Evolutionary conservation across 2,329 filamentous ascomycete species (phyloP), one percentile per base, ranked within the genome.

Genomic region (Cercospora sp.): DNA sequence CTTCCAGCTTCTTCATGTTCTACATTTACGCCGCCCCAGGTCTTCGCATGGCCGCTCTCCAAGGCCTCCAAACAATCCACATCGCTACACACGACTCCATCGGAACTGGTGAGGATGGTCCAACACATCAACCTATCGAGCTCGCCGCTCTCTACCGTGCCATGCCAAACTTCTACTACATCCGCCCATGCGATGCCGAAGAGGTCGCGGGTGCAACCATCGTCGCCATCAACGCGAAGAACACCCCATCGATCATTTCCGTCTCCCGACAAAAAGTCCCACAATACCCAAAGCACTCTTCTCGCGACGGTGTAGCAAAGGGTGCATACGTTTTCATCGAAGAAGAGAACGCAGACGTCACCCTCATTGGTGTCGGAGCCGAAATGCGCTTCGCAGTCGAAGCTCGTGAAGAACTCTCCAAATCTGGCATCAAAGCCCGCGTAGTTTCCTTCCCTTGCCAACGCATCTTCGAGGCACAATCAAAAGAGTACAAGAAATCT

Each of bases 371-470:
- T 3, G 81, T 83, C 1, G 84, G 84, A n/a, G 82, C 83, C 1
- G 84, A 86, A 67, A 78, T 86, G 42, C 78, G 75, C 31, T 83
- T 84, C 67, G 83, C 83, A 0, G 73, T 87, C 2, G 77, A 81
- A 23, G 79, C 81, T 1, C 79, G 79, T 5, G 75, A 80, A 31
- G 73, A 76, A 13, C 72, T 79, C 8, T 65, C 69, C 12, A 67
- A 76, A 79, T 60, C 79, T 77, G 75, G 75, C 13, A 76, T 85
- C 67, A 79, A 77, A 18, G 81, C 81, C 0, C 81, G 84, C 2
- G 79, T 86, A 1, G 77, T 86, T 61, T 82, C 79, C 65, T 85
- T 86, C 75, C 84, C 84, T 0, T 85, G 81, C 69, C 81, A 83
- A 73, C 77, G 82, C 0, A 71, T 86, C 16, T 86, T 86, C 70